Evolutionary conservation across 371 early-diverging fungal species (phyloP), one percentile per base, ranked within the genome.

Genomic region (Mortierella sp.): DNA sequence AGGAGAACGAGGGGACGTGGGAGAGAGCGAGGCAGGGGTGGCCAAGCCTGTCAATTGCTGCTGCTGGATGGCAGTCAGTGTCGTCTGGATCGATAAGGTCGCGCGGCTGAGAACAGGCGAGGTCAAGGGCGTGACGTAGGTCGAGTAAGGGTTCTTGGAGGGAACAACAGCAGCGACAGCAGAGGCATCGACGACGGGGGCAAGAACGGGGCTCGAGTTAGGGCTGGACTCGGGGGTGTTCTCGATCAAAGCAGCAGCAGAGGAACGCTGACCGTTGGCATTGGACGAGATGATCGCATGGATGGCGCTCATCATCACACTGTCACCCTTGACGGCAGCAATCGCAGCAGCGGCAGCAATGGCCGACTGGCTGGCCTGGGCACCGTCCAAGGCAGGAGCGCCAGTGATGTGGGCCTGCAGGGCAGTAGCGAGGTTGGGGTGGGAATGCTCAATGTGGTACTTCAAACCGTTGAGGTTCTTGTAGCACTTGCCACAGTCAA

Each of bases 401-500:
- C 79, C 86, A 14, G 82, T 80, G 54, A 86, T 75, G 71, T 82
- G 74, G 60, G 86, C 79, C 43, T 86, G 82, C 29, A 86, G 75
- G 24, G 82, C 77, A 35, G 86, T 80, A 49, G 86, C 86, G n/a
- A 86, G 77, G 74, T 86, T 82, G 71, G 86, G 83, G 78, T 98
- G 98, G 35, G 95, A 94, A 80, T 97, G 96, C 86, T 96, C 95
- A 77, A 98, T 92, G 85, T 98, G 98, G 88, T 98, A 98, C 89
- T 98, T 98, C 80, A 99, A 92, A 1, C 99, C 99, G 84, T 98
- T 99, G 79, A 96, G 89, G 90, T 99, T 99, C 91, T 99, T 99
- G 93, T 99, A 99, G 71, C 96, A 91, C 88, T 97, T 98, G 79
- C 95, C 95, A 90, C 99, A 99, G 38, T 94, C 95, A 56, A 93